phyloP scores from a whole-genome alignment of 768 basidiomycete species.

The Lactifluus piperatus region DNA sequence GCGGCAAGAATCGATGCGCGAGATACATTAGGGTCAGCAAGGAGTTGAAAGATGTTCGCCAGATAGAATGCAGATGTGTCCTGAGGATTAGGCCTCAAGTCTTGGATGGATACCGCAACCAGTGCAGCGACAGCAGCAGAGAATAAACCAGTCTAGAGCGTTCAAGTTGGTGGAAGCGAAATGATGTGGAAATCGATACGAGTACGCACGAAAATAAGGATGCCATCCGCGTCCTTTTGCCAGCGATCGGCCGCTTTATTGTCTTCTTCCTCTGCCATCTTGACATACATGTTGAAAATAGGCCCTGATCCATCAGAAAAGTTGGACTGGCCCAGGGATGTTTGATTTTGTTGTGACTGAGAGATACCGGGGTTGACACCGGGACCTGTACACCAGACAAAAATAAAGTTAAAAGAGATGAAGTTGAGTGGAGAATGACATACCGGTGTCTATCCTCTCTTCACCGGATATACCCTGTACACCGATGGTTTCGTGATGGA shows the following conservation, averaged over 20 bases:
- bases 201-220: not conserved
- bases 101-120: not conserved
- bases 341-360: not conserved
- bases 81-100: not conserved
- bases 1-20: not conserved
- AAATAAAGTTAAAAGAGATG: not conserved
- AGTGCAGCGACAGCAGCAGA: not conserved
- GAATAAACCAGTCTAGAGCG: not conserved
- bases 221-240: not conserved
- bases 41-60: not conserved
- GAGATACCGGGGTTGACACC: not conserved
- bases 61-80: not conserved
- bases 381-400: not conserved
- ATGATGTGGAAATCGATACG: not conserved
- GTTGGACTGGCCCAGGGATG: not conserved
- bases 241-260: not conserved
- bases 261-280: conserved; percentile 13
- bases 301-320: not conserved
- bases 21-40: not conserved
- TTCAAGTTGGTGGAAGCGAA: too few species aligned
- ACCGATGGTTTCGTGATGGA: not conserved
- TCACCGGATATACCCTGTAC: not conserved
- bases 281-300: conserved; percentile 1
- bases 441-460: not conserved
- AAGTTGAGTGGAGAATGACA: not conserved